Percentiles rank a stretch among this genome's conserved stretches.
These are phyloP conservation scores for Candida silvatica DNA, from an alignment of 805 yeast species.

Conservation along the genomic window DNA sequence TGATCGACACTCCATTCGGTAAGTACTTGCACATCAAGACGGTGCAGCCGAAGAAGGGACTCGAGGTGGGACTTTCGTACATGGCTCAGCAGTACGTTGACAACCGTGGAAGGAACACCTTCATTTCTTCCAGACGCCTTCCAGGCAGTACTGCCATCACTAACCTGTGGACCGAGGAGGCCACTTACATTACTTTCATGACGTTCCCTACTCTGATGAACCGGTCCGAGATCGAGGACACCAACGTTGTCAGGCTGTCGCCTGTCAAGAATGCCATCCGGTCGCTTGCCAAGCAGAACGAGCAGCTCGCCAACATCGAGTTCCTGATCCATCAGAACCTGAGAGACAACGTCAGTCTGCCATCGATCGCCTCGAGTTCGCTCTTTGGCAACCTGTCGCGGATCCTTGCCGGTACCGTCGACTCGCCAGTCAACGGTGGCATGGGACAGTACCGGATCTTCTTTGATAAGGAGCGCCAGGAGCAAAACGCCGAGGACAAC, in stretches of 20 bases:
- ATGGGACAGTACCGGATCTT: conserved; percentile 75
- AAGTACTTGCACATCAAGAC: conserved; percentile 63
- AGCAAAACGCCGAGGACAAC: conserved; percentile 6
- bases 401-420: conserved; percentile 76
- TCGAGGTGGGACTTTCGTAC: conserved; percentile 36
- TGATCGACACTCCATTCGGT: conserved; percentile 52
- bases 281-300: conserved; percentile 56
- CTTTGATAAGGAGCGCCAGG: conserved; percentile 26
- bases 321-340: conserved; percentile 37
- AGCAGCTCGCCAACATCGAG: conserved; percentile 64
- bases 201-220: conserved; percentile 87
- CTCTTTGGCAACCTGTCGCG: conserved; percentile 60
- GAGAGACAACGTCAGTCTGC: conserved; percentile 27
- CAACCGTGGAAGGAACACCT: conserved; percentile 62
- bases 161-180: conserved; percentile 85
- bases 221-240: conserved; percentile 57
- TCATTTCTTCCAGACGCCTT: conserved; percentile 59
- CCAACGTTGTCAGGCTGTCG: conserved; percentile 49
- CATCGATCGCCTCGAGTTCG: conserved; percentile 22
- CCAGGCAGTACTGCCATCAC: conserved; percentile 66
- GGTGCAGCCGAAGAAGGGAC: conserved; percentile 46
- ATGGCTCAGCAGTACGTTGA: conserved; percentile 70
- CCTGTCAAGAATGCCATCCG: conserved; percentile 79
- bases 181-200: conserved; percentile 63
- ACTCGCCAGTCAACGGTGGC: conserved; percentile 91